Evolutionary conservation across 2,329 filamentous ascomycete species (phyloP).

Genomic region (Neocatenulostroma microsporum): DNA sequence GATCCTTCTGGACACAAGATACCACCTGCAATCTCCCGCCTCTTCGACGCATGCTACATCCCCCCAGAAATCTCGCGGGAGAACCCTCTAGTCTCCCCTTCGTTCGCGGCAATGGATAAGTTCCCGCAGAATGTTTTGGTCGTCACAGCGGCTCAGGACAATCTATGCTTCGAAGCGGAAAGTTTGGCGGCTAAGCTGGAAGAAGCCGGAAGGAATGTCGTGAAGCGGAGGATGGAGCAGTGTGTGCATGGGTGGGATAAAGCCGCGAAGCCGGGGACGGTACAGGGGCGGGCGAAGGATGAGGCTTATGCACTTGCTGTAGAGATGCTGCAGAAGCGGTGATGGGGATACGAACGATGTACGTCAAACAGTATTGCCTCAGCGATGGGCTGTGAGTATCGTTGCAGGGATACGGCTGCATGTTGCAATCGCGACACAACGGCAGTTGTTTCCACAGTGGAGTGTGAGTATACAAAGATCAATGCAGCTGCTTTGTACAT

Average conservation of each 20-base stretch:
- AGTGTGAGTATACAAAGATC: no score
- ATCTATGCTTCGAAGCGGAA: conserved; percentile 31
- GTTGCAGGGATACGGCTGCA: no score
- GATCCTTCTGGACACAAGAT: conserved; percentile 17
- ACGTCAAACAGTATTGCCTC: no score
- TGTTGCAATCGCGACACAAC: no score
- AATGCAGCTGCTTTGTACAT: no score
- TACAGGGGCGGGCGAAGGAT: background rate
- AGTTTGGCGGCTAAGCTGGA: conserved; percentile 26
- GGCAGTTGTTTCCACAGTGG: no score
- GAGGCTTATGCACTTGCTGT: conserved; percentile 1
- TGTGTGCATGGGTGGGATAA: conserved; percentile 25
- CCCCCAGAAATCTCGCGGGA: conserved; percentile 20
- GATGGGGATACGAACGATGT: no score
- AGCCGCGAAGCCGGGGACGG: background rate
- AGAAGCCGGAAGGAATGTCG: conserved; percentile 18
- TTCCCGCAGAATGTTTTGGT: conserved; percentile 27
- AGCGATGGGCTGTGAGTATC: no score
- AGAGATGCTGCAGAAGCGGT: conserved; percentile 3
- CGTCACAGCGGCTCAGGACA: conserved; percentile 32
- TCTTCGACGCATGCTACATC: conserved; percentile 33
- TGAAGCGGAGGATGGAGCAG: conserved; percentile 23
- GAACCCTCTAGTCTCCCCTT: conserved; percentile 31
- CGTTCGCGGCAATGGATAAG: conserved; percentile 19
- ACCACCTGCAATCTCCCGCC: conserved; percentile 14